Conservation (phyloP, 495 filamentous ascomycete species). For the Penicillium goetzii region DNA sequence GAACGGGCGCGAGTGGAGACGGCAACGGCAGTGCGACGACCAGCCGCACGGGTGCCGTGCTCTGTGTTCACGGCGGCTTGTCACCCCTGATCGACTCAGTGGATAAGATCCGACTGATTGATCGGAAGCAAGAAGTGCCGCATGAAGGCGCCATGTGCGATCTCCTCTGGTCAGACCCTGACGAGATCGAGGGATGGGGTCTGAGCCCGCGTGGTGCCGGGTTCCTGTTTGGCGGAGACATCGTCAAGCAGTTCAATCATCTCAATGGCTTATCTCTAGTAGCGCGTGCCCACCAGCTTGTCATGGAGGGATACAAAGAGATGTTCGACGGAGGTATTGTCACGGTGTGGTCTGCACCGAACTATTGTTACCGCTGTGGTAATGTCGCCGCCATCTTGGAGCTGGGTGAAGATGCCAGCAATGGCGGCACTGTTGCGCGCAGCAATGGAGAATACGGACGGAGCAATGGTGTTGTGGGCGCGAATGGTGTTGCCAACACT, state of each 20-base stretch:
- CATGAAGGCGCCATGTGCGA: slow-evolving; percentile 99
- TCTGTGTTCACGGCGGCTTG: slow-evolving; percentile 94
- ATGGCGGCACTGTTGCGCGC: slow-evolving; percentile 72
- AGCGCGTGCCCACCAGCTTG: slow-evolving; percentile 92
- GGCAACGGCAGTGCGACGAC: slow-evolving; percentile 59
- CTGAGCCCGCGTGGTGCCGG: slow-evolving; percentile 92
- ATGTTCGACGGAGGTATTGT: slow-evolving; percentile 97
- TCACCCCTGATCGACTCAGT: slow-evolving; percentile 90
- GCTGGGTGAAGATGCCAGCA: slow-evolving; percentile 80
- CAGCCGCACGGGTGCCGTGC: slow-evolving; percentile 76
- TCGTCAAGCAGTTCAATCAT: slow-evolving; percentile 95
- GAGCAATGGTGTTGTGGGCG: slow-evolving; percentile 50
- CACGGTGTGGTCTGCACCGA: slow-evolving; percentile 95
- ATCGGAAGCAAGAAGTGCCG: slow-evolving; percentile 97
- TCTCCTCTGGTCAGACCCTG: slow-evolving; percentile 95
- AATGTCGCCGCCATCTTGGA: slow-evolving; percentile 97
- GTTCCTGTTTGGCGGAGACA: slow-evolving; percentile 95
- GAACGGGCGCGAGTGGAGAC: slow-evolving; percentile 72
- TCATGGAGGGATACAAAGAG: slow-evolving; percentile 99
- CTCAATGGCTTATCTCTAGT: slow-evolving; percentile 89
- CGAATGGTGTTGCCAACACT: slow-evolving; percentile 36
- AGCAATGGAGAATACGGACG: slow-evolving; percentile 78
- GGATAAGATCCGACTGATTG: slow-evolving; percentile 93
- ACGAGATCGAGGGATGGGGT: slow-evolving; percentile 98
- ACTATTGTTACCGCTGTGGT: slow-evolving; percentile 97